Evolutionary conservation across 2,329 filamentous ascomycete genomes (phyloP), one percentile per base, ranked within the genome.

Genomic region (Hypoxylon rubiginosum): DNA sequence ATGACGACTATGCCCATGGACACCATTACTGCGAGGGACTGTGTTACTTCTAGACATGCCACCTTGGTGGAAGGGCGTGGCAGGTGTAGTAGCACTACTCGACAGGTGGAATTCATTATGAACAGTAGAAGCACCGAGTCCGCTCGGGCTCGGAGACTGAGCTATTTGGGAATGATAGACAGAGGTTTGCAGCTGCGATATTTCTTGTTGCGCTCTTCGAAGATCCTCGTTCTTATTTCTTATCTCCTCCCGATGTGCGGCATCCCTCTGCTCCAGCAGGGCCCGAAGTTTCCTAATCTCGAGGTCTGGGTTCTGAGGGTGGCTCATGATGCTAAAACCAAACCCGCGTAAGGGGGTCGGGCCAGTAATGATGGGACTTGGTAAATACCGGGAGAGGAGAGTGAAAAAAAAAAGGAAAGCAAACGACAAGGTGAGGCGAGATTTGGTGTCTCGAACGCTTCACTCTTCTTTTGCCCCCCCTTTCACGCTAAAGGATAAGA

Each of bases 71-170:
- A 68, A 66, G 41, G 60, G 39, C 28, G 32, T 66, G 68, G 62
- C 67, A 61, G 70, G 54, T 54, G 69, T 61, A 60, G 68, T 34
- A 61, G 68, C 52, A 43, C 39, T 43, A 71, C 64, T 65, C 46
- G 74, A 74, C 56, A 74, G 58, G 64, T 74, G 76, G 58, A 74
- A 76, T 68, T 77, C 74, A 71, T 71, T 65, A 54, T 66, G 64
- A 61, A 66, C 64, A 70, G 69, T 62, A 64, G 67, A 70, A 41
- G 58, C 64, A 62, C 74, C 70, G 68, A 66, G 53, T 59, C 68
- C 66, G 65, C 49, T 70, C 52, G 69, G 63, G 39, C 65, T 70
- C 52, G 72, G 68, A 56, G 68, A 64, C 48, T 69, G 67, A 54
- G 66, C 56, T 62, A 67, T 67, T 66, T 70, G 71, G 43, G 70